Conservation (phyloP, 768 basidiomycete species). For the Kockovaella imperatae region DNA sequence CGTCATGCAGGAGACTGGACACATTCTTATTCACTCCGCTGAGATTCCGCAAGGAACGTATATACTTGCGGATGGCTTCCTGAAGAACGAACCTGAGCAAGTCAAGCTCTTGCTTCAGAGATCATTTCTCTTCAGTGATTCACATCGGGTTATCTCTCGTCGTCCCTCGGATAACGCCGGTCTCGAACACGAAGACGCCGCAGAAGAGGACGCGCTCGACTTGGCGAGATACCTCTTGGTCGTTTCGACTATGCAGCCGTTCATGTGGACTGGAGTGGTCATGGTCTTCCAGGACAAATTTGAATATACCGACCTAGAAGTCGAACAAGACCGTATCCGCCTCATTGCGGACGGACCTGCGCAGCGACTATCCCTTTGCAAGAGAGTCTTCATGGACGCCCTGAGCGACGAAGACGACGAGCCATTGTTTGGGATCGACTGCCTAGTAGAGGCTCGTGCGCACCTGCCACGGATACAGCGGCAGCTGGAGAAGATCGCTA, state of each 20-base stretch:
- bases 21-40: constrained; percentile 88
- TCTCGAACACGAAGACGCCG: constrained; percentile 21
- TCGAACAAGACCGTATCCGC: constrained; percentile 81
- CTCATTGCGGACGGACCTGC: constrained; percentile 84
- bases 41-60: constrained; percentile 83
- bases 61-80: constrained; percentile 68
- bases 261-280: constrained; percentile 86
- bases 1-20: constrained; percentile 70
- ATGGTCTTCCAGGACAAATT: constrained; percentile 64
- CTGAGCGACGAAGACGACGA: constrained; percentile 45
- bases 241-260: constrained; percentile 73
- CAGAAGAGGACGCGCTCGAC: constrained; percentile 19
- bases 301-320: constrained; percentile 67
- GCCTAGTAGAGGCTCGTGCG: constrained; percentile 70
- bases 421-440: constrained; percentile 36
- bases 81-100: constrained; percentile 66
- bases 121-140: constrained; percentile 53
- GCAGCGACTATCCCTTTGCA: constrained; percentile 64
- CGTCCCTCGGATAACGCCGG: constrained; percentile 22
- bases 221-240: constrained; percentile 68
- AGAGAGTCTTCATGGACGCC: constrained; percentile 63
- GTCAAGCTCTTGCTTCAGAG: constrained; percentile 74
- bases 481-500: constrained; percentile 81
- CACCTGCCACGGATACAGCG: constrained; percentile 83
- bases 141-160: background rate